Conservation (phyloP, 371 early-diverging fungal species). For the Lichtheimia corymbifera region DNA sequence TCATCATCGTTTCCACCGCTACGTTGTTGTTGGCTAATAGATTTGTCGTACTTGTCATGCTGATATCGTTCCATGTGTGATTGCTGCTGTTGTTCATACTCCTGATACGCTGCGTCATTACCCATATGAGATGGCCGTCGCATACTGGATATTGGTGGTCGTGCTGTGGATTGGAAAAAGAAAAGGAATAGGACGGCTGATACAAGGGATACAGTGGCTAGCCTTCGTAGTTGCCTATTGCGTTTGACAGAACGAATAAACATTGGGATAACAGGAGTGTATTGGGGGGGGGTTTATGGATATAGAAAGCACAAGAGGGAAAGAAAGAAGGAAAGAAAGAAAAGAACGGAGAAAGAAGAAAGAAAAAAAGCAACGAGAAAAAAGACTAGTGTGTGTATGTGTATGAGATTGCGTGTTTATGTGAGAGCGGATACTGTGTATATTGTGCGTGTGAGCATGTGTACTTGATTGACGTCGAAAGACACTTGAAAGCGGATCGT, state of each 20-base stretch:
- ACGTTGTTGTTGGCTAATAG: background rate
- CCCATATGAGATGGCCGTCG: background rate
- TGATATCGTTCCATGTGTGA: conserved; percentile 5
- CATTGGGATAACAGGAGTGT: conserved; percentile 1
- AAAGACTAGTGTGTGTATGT: background rate
- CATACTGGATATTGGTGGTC: background rate
- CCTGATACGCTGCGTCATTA: too few relatives aligned
- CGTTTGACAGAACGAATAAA: conserved; percentile 19
- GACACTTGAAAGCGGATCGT: conserved; percentile 9
- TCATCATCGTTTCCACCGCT: background rate
- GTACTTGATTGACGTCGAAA: background rate
- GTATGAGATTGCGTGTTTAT: too few relatives aligned
- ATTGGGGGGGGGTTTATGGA: background rate
- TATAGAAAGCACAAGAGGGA: background rate
- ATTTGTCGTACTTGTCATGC: background rate
- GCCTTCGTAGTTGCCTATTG: conserved; percentile 13
- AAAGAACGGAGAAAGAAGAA: background rate
- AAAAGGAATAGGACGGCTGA: conserved; percentile 7
- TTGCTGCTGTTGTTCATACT: background rate
- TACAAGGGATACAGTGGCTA: conserved; percentile 9
- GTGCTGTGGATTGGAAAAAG: background rate
- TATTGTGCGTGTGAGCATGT: too few relatives aligned
- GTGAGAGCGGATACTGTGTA: too few relatives aligned
- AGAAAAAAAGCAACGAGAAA: conserved; percentile 6
- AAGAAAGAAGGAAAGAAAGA: conserved; percentile 5